phyloP scores from a whole-genome alignment of 1,284 basidiomycete genomes.

The Tilletia caries region DNA sequence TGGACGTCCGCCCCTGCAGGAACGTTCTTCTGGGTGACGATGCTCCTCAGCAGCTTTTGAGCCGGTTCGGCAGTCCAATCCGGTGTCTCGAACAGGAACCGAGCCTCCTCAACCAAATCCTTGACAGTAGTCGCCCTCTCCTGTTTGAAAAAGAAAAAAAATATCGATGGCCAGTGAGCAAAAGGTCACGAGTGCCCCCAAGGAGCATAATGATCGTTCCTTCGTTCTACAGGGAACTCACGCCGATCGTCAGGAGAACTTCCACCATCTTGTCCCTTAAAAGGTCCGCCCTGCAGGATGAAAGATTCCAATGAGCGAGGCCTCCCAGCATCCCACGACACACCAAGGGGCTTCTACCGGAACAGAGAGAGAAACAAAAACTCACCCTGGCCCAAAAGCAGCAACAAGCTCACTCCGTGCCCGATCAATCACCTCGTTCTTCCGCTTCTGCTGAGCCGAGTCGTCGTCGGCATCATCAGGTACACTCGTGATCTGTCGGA shows the following conservation, averaged over 20 bases:
- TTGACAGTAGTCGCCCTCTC: neutral
- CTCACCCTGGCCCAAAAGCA: neutral
- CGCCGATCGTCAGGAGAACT: neutral
- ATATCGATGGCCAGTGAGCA: neutral
- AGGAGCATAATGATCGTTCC: no score
- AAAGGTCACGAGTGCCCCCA: no score
- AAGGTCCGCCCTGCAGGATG: neutral
- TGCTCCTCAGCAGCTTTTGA: neutral
- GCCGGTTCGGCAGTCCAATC: neutral
- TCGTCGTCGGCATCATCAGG: no score
- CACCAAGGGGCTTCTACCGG: no score
- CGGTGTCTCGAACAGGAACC: conserved; percentile 1
- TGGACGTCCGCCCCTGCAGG: neutral
- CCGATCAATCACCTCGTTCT: neutral
- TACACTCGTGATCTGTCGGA: neutral
- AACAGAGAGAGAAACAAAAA: neutral
- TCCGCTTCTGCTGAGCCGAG: no score
- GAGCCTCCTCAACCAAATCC: neutral
- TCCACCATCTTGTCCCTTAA: neutral
- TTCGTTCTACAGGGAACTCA: neutral
- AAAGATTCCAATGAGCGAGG: neutral
- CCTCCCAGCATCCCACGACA: no score
- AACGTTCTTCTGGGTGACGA: neutral
- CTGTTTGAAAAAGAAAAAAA: neutral
- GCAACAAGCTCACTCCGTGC: neutral